Evolutionary conservation across 2,329 filamentous ascomycete genomes (phyloP).

Genomic region (Hymenoscyphus albidus): DNA sequence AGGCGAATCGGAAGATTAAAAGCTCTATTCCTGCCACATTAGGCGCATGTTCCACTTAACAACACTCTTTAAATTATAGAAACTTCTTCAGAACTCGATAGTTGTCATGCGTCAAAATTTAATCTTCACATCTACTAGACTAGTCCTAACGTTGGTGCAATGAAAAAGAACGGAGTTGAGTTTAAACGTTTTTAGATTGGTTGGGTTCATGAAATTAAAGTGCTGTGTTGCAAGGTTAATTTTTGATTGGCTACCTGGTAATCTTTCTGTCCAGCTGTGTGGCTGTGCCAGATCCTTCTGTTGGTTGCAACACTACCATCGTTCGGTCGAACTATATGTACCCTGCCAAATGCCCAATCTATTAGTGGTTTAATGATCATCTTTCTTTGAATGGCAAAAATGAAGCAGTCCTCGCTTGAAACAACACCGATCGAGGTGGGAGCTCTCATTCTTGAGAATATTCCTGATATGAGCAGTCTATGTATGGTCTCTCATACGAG

Average conservation of each 20-base stretch:
- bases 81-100: no score
- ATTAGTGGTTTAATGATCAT: no score
- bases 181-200: no score
- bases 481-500: slow-evolving; percentile 13
- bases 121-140: no score
- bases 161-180: no score
- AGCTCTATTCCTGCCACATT: neutral
- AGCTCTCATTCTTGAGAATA: slow-evolving; percentile 7
- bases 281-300: neutral
- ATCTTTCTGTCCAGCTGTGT: neutral
- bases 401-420: neutral
- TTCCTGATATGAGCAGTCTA: slow-evolving; percentile 10
- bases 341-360: no score
- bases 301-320: neutral
- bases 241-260: neutral
- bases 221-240: neutral
- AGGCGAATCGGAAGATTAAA: neutral
- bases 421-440: neutral
- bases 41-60: neutral
- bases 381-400: neutral
- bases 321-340: no score
- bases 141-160: no score
- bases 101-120: no score
- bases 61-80: neutral
- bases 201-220: no score